phyloP scores from a whole-genome alignment of 768 basidiomycete genomes.

The Hemileccinum rubropunctum region DNA sequence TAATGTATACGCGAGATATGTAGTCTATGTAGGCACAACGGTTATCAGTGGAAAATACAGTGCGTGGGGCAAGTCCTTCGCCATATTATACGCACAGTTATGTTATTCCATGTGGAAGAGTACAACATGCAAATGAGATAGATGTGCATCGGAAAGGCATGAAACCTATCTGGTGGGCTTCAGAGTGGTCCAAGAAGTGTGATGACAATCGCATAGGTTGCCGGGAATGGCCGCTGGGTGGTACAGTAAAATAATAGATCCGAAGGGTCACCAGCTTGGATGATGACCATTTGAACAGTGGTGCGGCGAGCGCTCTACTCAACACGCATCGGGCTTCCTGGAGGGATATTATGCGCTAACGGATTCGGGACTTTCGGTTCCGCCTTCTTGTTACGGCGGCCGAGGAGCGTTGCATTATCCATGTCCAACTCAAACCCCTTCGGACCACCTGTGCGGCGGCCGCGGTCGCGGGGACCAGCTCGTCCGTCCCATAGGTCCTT shows the following conservation, averaged over 20 bases:
- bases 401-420: slow-evolving; percentile 82
- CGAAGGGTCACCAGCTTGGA: not conserved
- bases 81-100: slow-evolving; percentile 11
- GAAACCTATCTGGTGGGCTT: not conserved
- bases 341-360: slow-evolving; percentile 26
- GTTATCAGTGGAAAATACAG: slow-evolving; percentile 13
- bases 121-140: slow-evolving; percentile 11
- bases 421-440: slow-evolving; percentile 81
- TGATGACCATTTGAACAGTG: no score
- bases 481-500: slow-evolving; percentile 52
- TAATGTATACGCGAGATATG: slow-evolving; percentile 1
- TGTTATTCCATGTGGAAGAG: slow-evolving; percentile 3
- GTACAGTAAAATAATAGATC: not conserved
- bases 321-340: slow-evolving; percentile 35
- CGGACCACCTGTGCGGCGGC: slow-evolving; percentile 29
- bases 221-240: not conserved
- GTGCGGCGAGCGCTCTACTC: slow-evolving; percentile 7
- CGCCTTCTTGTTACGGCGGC: slow-evolving; percentile 54
- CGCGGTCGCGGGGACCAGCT: slow-evolving; percentile 67
- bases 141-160: slow-evolving; percentile 11
- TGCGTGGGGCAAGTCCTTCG: slow-evolving; percentile 13
- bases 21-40: slow-evolving; percentile 14
- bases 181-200: not conserved
- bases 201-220: not conserved
- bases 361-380: slow-evolving; percentile 33